Conservation (phyloP, 2,329 filamentous ascomycete genomes). For the Arthrobotrys pseudoclavata region DNA sequence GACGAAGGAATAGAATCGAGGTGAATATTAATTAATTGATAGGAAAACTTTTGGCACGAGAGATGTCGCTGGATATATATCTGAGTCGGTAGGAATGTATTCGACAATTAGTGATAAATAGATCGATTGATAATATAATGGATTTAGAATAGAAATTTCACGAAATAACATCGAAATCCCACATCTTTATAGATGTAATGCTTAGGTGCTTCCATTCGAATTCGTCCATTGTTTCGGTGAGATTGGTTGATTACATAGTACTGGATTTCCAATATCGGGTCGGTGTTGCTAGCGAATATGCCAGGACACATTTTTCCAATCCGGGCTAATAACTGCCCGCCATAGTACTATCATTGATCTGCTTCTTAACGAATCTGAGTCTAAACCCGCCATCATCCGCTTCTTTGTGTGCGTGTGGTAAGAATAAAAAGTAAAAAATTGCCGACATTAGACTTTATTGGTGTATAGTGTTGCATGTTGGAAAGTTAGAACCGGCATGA, state of each 20-base stretch:
- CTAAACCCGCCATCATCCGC: slow-evolving; percentile 35
- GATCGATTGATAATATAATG: not conserved
- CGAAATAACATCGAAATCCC: slow-evolving; percentile 27
- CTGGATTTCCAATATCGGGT: slow-evolving; percentile 46
- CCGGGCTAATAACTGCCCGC: slow-evolving; percentile 11
- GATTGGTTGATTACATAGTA: slow-evolving; percentile 16
- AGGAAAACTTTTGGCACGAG: not conserved
- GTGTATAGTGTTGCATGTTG: slow-evolving; percentile 5
- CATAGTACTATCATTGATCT: slow-evolving; percentile 12
- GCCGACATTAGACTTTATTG: not conserved
- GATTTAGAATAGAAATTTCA: slow-evolving; percentile 11
- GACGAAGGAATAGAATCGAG: not conserved
- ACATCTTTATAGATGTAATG: slow-evolving; percentile 37
- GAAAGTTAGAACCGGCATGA: slow-evolving; percentile 12
- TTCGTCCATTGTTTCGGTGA: slow-evolving; percentile 12
- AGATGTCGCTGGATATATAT: not conserved
- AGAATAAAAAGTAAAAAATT: slow-evolving; percentile 30
- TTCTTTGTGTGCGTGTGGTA: slow-evolving; percentile 9
- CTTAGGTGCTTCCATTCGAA: not conserved
- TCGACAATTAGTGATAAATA: too few relatives aligned
- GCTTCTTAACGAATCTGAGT: slow-evolving; percentile 1
- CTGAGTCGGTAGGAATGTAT: not conserved
- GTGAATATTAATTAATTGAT: not conserved
- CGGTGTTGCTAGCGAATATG: slow-evolving; percentile 41
- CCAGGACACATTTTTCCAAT: not conserved